A percentile compares a stretch with the other conserved stretches of the same genome.
Conservation (phyloP, 495 filamentous ascomycete species). For the Aspergillus asperescens region DNA sequence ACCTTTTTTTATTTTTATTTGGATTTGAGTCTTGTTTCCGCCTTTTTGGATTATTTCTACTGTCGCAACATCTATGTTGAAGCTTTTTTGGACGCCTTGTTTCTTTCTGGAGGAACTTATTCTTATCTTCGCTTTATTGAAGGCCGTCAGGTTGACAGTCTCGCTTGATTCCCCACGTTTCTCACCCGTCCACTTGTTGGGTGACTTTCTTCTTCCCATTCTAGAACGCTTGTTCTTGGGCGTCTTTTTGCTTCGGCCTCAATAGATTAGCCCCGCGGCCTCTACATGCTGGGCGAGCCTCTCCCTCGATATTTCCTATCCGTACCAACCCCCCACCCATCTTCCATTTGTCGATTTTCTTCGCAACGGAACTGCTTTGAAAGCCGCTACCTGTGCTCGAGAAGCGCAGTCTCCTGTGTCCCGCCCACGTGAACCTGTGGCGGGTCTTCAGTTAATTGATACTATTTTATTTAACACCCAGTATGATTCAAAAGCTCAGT, state of each 20-base stretch:
- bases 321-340: constrained; percentile 20
- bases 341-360: constrained; percentile 27
- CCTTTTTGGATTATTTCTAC: constrained; percentile 17
- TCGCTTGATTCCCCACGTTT: constrained; percentile 4
- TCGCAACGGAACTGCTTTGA: constrained; percentile 20
- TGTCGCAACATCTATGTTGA: not conserved
- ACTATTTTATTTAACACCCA: too few species aligned
- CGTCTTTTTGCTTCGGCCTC: constrained; percentile 14
- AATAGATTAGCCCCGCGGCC: constrained; percentile 24
- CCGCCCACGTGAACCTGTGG: not conserved
- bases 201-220: constrained; percentile 7
- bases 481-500: too few species aligned
- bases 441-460: constrained; percentile 11
- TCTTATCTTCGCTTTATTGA: constrained; percentile 7
- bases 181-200: not conserved
- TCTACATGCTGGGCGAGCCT: constrained; percentile 17
- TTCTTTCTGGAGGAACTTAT: constrained; percentile 6
- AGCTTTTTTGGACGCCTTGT: constrained; percentile 7
- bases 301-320: constrained; percentile 22
- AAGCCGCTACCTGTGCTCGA: constrained; percentile 17
- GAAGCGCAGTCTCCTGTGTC: constrained; percentile 11
- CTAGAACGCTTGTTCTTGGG: constrained; percentile 5
- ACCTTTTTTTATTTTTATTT: constrained; percentile 23
- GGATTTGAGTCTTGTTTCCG: constrained; percentile 18
- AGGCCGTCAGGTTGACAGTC: constrained; percentile 9